Percentiles rank a stretch among this genome's conserved stretches.
Conservation (phyloP, 2,329 filamentous ascomycete species). For the Bipolaris cookei region DNA sequence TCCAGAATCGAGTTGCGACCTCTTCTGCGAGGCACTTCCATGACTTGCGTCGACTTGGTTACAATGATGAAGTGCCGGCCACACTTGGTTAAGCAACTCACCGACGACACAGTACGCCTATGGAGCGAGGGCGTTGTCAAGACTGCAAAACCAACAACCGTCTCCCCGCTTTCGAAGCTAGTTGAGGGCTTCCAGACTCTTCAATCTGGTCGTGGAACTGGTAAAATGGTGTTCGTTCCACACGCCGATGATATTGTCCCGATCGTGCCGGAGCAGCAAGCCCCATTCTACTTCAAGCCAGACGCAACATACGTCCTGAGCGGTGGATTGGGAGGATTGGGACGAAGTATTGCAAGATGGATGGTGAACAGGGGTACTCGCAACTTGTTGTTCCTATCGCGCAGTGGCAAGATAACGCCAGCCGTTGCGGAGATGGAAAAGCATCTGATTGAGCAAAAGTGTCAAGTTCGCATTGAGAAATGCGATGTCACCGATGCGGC, state of each 20-base stretch:
- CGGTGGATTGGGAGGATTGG: conserved; percentile 31
- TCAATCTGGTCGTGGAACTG: conserved; percentile 15
- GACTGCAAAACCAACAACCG: conserved; percentile 1
- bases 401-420: conserved; percentile 2
- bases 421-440: not conserved
- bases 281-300: not conserved
- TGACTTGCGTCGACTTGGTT: conserved; percentile 10
- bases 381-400: conserved; percentile 22
- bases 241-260: conserved; percentile 20
- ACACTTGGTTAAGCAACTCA: conserved; percentile 1
- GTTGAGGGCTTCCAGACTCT: conserved; percentile 2
- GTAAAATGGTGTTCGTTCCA: conserved; percentile 45
- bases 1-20: conserved; percentile 10
- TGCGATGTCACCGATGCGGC: not conserved
- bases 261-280: not conserved
- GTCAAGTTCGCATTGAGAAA: not conserved
- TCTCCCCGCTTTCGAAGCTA: conserved; percentile 1
- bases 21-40: conserved; percentile 9
- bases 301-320: conserved; percentile 26
- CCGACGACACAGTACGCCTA: not conserved
- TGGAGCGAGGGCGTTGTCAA: conserved; percentile 4
- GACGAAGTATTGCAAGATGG: conserved; percentile 23
- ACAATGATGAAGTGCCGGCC: not conserved
- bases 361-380: conserved; percentile 24
- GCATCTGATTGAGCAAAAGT: not conserved